Evolutionary conservation across 352 stramenopile genomes (phyloP), one percentile per base, ranked within the genome.

Genomic region (Globisporangium ultimum): DNA sequence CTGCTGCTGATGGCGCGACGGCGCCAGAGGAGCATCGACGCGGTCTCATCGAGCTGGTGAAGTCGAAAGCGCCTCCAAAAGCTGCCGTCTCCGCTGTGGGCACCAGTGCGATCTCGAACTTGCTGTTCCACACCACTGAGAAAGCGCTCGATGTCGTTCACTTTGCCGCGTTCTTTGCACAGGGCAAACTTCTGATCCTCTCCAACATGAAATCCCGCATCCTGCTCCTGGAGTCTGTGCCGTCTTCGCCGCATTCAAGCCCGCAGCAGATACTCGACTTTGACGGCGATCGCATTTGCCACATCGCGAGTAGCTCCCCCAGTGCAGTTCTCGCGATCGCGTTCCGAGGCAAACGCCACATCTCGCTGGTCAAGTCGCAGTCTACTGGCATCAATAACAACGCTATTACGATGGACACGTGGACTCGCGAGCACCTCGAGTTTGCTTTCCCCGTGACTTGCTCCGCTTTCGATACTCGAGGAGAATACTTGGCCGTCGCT

Each of bases 361-460:
- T 80, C 20, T 65, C 69, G n/a, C 17, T 79, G 15, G 66, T 65
- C 46, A 11, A 18, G 13, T 32, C 32, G 34, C 21, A 13, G 48
- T n/a, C 24, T 32, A 11, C 14, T 55, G 5, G n/a, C 22, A 48
- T n/a, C 52, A 8, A 6, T 34, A 11, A 59, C 21, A 41, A 32
- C 48, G 15, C 5, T 13, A 47, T 24, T 17, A 46, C 28, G 4
- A 11, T 36, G 28, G 28, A 10, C 28, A 36, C 28, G 28, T 36
- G 8, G 28, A 10, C 28, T 36, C 28, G 28, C 63, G 18, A 69
- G 10, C 53, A 47, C 9, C 60, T 83, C 20, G 5, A 60, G n/a
- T 78, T 79, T 52, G 64, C 65, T 9, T 72, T 79, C 22, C 68
- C 69, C 0, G 71, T 78, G 1, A 71, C 80, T 42, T 67, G 72